Evolutionary conservation across 352 stramenopile species (phyloP).

Genomic region (Phytophthora idaei): DNA sequence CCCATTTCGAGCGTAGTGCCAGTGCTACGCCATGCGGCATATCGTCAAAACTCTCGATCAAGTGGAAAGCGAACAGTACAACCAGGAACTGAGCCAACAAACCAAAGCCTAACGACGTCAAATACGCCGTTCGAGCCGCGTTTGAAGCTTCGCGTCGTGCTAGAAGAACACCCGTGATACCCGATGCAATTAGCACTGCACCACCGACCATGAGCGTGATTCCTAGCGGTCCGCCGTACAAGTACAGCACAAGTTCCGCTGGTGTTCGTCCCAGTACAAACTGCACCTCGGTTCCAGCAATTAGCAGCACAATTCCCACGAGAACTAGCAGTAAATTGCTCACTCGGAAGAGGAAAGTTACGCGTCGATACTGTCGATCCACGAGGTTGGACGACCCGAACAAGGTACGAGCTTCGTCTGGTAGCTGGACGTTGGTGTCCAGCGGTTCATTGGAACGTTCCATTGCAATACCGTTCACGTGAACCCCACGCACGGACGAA

Average conservation of each 20-base stretch:
- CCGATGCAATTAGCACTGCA: slow-evolving; percentile 26
- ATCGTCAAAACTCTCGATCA: slow-evolving; percentile 43
- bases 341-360: slow-evolving; percentile 39
- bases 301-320: slow-evolving; percentile 49
- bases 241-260: slow-evolving; percentile 51
- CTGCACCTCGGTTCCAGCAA: slow-evolving; percentile 57
- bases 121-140: slow-evolving; percentile 37
- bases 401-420: slow-evolving; percentile 50
- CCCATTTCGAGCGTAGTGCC: slow-evolving; percentile 38
- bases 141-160: slow-evolving; percentile 37
- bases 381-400: slow-evolving; percentile 46
- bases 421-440: slow-evolving; percentile 35
- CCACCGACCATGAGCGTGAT: slow-evolving; percentile 37
- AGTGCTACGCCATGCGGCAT: slow-evolving; percentile 38
- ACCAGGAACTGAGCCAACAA: slow-evolving; percentile 45
- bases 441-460: slow-evolving; percentile 6
- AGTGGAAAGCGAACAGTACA: slow-evolving; percentile 41
- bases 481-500: slow-evolving; percentile 11
- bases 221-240: slow-evolving; percentile 51
- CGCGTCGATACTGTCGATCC: slow-evolving; percentile 40
- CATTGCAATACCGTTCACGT: slow-evolving; percentile 1
- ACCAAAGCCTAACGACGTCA: slow-evolving; percentile 30
- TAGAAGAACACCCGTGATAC: slow-evolving; percentile 33
- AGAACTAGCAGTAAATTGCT: slow-evolving; percentile 43
- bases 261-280: slow-evolving; percentile 61